phyloP scores from a whole-genome alignment of 495 filamentous ascomycete species.

The Durotheca rogersii region DNA sequence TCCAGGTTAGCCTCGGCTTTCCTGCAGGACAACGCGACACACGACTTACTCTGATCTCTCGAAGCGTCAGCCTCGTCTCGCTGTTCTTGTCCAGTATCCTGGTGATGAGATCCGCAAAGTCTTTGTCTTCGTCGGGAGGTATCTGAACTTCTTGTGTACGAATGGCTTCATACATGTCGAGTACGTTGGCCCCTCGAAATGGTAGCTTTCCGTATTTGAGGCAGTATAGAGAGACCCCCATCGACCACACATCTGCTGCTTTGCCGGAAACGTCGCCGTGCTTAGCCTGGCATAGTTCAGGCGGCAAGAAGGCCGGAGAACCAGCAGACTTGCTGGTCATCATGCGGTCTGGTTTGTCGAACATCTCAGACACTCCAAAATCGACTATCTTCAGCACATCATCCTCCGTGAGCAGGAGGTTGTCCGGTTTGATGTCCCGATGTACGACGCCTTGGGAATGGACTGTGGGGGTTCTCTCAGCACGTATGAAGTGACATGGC shows the following conservation, averaged over 20 bases:
- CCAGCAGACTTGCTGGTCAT: slow-evolving; percentile 91
- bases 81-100: slow-evolving; percentile 76
- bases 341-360: slow-evolving; percentile 87
- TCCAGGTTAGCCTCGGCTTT: slow-evolving; percentile 8
- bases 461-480: slow-evolving; percentile 45
- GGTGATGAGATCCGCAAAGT: slow-evolving; percentile 67
- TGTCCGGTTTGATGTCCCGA: slow-evolving; percentile 97
- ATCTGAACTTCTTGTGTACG: slow-evolving; percentile 57
- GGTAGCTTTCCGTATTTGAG: slow-evolving; percentile 84
- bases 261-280: slow-evolving; percentile 87
- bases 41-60: slow-evolving; percentile 68
- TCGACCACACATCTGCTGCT: slow-evolving; percentile 96
- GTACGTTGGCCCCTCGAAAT: slow-evolving; percentile 72
- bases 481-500: not conserved
- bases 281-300: slow-evolving; percentile 84
- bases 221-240: slow-evolving; percentile 95
- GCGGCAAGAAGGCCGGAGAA: slow-evolving; percentile 91
- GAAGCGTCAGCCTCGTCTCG: slow-evolving; percentile 75
- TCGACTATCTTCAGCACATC: slow-evolving; percentile 95
- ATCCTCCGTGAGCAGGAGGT: slow-evolving; percentile 84
- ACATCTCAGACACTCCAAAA: slow-evolving; percentile 98
- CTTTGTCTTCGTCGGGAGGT: slow-evolving; percentile 56
- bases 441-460: slow-evolving; percentile 95
- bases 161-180: slow-evolving; percentile 90
- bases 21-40: not conserved